Evolutionary conservation across 495 filamentous ascomycete species (phyloP), one percentile per base, ranked within the genome.

Genomic region (Daldinia grandis): DNA sequence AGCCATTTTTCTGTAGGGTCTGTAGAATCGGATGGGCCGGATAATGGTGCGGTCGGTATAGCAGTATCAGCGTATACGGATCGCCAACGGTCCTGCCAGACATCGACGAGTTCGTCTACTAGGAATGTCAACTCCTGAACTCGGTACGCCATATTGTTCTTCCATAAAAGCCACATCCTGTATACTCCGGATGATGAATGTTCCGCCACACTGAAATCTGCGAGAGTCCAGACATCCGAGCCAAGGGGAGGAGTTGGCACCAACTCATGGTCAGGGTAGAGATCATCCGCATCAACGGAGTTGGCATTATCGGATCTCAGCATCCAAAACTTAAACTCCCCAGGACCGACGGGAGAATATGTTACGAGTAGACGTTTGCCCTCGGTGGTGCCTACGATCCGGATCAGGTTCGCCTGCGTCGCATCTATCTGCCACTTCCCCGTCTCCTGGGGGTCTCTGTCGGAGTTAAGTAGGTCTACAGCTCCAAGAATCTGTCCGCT

Each of bases 271-370:
- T 86, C 83, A 0, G 91, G 83, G 58, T 89, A 92, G 24, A 92
- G 78, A 74, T 97, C 94, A 58, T 85, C 83, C 17, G 97, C 83
- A 9, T 88, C 86, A 7, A 92, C 76, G 6, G 84, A 85, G 19
- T 86, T 86, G 33, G 85, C 85, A 47, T 89, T 83, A 28, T 89
- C 86, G 15, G 89, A 87, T 62, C 85, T 84, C 3, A 94, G 85
- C 57, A 87, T 89, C 93, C 94, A 99, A 79, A 99, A 94, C 79
- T 98, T 98, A 86, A 99, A 98, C 69, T 93, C 89, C 25, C 93
- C 92, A 75, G 93, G 83, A 64, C 92, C 89, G 73, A 93, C 83
- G 8, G 95, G 93, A 33, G 94, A 97, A 77, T 93, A 97, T 12
- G 93, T 95, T 24, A 92, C 88, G 21, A 93, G 86, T 64, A 92